Conservation (phyloP, 805 yeast species). For the Cyberlindnera mycetangii region DNA sequence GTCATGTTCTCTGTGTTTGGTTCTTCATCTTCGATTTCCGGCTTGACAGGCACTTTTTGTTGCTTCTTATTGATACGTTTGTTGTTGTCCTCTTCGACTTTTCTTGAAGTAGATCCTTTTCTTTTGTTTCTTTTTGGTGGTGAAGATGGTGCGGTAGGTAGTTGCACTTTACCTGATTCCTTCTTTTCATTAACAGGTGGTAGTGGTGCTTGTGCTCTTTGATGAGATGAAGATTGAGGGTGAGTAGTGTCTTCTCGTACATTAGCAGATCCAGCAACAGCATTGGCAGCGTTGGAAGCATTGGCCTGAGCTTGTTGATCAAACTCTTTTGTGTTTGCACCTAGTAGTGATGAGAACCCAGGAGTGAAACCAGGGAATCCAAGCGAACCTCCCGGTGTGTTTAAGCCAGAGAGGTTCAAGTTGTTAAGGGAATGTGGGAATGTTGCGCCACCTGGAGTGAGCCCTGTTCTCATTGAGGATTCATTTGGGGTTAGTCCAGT, state of each 20-base stretch:
- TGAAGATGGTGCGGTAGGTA: not conserved
- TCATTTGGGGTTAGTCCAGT: constrained; percentile 78
- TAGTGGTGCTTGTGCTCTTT: not conserved
- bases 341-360: constrained; percentile 30
- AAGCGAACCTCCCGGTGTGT: constrained; percentile 24
- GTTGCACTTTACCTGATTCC: not conserved
- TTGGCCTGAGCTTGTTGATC: constrained; percentile 17
- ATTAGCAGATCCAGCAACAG: not conserved
- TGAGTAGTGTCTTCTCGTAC: constrained; percentile 7
- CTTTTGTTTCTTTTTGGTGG: not conserved
- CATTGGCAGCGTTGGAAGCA: constrained; percentile 6
- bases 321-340: constrained; percentile 18
- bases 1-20: constrained; percentile 33
- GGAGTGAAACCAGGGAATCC: constrained; percentile 34
- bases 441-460: constrained; percentile 60
- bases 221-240: not conserved
- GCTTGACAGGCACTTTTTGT: not conserved
- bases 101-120: not conserved
- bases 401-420: constrained; percentile 21
- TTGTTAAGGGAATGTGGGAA: constrained; percentile 41
- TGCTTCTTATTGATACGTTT: constrained; percentile 7
- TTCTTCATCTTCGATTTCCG: not conserved
- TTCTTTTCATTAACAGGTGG: not conserved
- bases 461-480: constrained; percentile 64
- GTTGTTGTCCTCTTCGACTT: constrained; percentile 3